Percentiles rank a stretch among this genome's conserved stretches.
Conservation (phyloP, 441 rosid genomes). For the Euphorbia schlechtendalii region DNA sequence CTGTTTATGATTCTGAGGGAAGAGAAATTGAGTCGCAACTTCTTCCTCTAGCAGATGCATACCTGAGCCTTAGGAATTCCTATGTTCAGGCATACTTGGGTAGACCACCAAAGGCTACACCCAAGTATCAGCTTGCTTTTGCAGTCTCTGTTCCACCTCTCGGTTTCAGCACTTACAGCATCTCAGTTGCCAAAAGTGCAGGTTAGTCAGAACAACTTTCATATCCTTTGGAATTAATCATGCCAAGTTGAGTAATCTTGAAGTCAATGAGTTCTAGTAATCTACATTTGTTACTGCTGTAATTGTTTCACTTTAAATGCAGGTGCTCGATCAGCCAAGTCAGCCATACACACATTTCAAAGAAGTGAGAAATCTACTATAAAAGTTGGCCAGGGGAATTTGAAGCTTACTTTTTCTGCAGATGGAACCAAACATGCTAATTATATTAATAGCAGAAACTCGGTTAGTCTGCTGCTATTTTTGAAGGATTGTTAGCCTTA, state of each 20-base stretch:
- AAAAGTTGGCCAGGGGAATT: slow-evolving; percentile 70
- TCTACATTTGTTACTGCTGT: slow-evolving; percentile 5
- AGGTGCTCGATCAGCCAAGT: slow-evolving; percentile 50
- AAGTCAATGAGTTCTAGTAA: neutral
- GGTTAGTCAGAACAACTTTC: slow-evolving; percentile 35
- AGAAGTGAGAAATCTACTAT: slow-evolving; percentile 35
- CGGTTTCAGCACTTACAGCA: slow-evolving; percentile 82
- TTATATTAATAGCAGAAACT: slow-evolving; percentile 56
- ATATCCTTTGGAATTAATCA: slow-evolving; percentile 13
- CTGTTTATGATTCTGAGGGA: slow-evolving; percentile 74
- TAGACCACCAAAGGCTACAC: slow-evolving; percentile 45
- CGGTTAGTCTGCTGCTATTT: slow-evolving; percentile 36
- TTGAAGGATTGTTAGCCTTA: neutral
- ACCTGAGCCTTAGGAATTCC: slow-evolving; percentile 48
- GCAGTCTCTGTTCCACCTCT: slow-evolving; percentile 77
- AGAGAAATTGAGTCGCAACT: slow-evolving; percentile 82
- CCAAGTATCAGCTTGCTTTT: slow-evolving; percentile 90
- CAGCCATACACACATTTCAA: slow-evolving; percentile 37
- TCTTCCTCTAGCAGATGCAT: slow-evolving; percentile 61
- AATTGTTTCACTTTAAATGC: slow-evolving; percentile 17
- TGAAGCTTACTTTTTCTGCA: slow-evolving; percentile 61
- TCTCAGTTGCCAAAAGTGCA: slow-evolving; percentile 57
- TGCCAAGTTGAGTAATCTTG: neutral
- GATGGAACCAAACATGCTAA: slow-evolving; percentile 35
- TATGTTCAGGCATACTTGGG: slow-evolving; percentile 84